These are phyloP conservation scores for Fusarium guadeloupense DNA, from an alignment of 2,329 filamentous ascomycete species.

Conservation along the genomic window DNA sequence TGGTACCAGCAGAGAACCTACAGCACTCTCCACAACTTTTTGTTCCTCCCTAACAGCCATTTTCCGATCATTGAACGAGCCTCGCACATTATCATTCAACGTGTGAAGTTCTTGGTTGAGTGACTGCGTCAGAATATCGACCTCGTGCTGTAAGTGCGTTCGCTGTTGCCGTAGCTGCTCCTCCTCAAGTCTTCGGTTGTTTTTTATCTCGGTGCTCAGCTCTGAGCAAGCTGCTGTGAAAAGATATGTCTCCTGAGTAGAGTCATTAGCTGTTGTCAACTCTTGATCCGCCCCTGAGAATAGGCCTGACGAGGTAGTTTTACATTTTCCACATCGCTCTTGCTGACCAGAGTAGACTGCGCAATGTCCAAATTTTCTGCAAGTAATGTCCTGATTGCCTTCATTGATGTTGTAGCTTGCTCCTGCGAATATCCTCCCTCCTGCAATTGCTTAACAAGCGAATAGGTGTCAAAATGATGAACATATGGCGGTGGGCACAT, in stretches of 20 bases:
- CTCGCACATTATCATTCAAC: conserved; percentile 90
- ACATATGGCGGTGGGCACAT: conserved; percentile 81
- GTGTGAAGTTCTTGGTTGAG: conserved; percentile 83
- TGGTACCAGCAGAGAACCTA: conserved; percentile 51
- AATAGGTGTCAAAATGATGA: conserved; percentile 97
- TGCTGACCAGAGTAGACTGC: conserved; percentile 81
- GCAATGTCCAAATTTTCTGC: conserved; percentile 84
- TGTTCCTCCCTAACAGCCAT: conserved; percentile 92
- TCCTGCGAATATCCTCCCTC: conserved; percentile 75
- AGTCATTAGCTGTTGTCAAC: conserved; percentile 21
- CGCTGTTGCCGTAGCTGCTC: conserved; percentile 86
- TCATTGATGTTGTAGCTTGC: conserved; percentile 90
- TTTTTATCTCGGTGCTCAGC: conserved; percentile 84
- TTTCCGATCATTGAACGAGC: conserved; percentile 94
- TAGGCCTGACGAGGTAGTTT: conserved; percentile 4
- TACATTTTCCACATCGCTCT: conserved; percentile 88
- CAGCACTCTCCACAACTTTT: conserved; percentile 81
- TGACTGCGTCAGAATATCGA: conserved; percentile 89
- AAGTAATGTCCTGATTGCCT: conserved; percentile 82
- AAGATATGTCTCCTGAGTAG: conserved; percentile 78
- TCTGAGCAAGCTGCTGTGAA: conserved; percentile 95
- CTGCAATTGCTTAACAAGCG: conserved; percentile 82
- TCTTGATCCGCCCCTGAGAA: not conserved
- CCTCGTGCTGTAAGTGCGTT: conserved; percentile 88
- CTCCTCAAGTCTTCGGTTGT: conserved; percentile 77